A percentile compares a stretch with the other conserved stretches of the same genome.
phyloP scores from a whole-genome alignment of 352 stramenopile genomes.

The Phytophthora palmivora region DNA sequence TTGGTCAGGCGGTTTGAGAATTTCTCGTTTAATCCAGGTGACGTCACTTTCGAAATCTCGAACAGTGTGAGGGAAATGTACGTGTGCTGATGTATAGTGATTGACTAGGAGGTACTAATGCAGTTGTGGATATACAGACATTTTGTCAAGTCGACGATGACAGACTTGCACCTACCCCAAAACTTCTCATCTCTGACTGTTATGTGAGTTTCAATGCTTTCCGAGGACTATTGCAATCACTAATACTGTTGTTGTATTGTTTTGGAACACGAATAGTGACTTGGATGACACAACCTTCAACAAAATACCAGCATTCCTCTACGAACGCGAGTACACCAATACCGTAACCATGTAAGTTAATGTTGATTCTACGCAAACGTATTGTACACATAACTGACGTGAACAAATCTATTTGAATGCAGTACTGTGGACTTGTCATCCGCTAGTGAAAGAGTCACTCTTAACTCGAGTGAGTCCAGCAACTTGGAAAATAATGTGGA shows the following conservation, averaged over 20 bases:
- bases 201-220: not conserved
- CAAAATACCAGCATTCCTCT: constrained; percentile 8
- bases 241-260: too few relatives aligned
- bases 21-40: constrained; percentile 2
- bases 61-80: not conserved
- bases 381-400: too few relatives aligned
- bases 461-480: constrained; percentile 3
- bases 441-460: not conserved
- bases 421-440: constrained; percentile 22
- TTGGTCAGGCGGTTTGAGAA: not conserved
- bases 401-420: not conserved
- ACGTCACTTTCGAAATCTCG: not conserved
- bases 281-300: constrained; percentile 7
- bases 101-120: too few relatives aligned
- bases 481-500: constrained; percentile 7
- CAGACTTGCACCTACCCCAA: not conserved
- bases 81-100: not conserved
- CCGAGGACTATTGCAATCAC: too few relatives aligned
- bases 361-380: too few relatives aligned
- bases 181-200: not conserved
- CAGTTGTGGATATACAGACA: not conserved
- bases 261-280: not conserved
- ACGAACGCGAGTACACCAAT: not conserved
- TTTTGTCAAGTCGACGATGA: not conserved
- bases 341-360: constrained; percentile 9